Base-by-base conservation (phyloP, 116 monocot genomes). In the Trichopus zeylanicus region DNA sequence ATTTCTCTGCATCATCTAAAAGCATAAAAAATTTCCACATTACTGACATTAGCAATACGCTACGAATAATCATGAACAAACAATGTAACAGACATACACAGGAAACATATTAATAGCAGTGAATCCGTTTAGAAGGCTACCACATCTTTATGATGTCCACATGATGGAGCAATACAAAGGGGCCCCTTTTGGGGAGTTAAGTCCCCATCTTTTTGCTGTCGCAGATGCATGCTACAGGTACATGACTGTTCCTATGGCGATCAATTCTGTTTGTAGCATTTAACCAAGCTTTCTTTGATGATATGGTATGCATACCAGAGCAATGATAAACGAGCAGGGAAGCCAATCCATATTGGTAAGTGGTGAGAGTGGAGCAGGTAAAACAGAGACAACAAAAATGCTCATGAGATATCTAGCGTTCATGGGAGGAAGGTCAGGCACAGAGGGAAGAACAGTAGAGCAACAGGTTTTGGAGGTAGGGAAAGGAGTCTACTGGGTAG, bases 101-200 rank as follows among this genome's bases (percentile, higher is more conserved):
- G 95, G 95, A 18, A 95, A 95, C 52, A 95, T 95, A 47, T 66
- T 95, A 57, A 95, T 95, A 27, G 95, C 95, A 9, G 95, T 95
- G 55, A 95, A 95, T 67, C 95, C 95, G 10, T 95, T 95, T 62
- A 75, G 72, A 69, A 70, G 95, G 67, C 69, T 95, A 28, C 90
- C 90, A 21, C 95, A 95, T 80, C 66, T 95, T 27, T 95, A 95
- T 46, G 95, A 95, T 55, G 71, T 75, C 7, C 86, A 95, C 57
- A 95, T 95, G 95, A 95, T 95, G 95, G 87, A 90, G 67, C 95
- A 95, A 48, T 95, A 95, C 70, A 95, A 95, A 42, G 95, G 95
- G 31, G 95, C 95, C 25, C 12, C 81, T 22, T 86, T 95, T 72
- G 95, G 95, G 15, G 95, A 95, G 84, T 79, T 95, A 15, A 95